Evolutionary conservation across 129 eudicot genomes (phyloP).

Genomic region (Erigeron canadensis): DNA sequence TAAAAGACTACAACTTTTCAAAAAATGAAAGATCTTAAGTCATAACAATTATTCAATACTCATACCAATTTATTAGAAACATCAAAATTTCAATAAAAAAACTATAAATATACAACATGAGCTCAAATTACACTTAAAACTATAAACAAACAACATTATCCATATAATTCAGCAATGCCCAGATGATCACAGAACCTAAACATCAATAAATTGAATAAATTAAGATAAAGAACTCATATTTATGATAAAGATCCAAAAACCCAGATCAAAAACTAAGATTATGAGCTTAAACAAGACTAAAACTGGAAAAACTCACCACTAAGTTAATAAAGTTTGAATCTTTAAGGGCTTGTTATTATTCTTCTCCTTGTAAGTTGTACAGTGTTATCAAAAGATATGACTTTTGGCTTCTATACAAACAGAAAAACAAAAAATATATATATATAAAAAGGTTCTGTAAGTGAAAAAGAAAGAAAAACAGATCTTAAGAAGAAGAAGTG

Average conservation of each 20-base stretch:
- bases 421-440: slow-evolving; percentile 18
- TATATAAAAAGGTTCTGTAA: slow-evolving; percentile 17
- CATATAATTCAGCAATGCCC: slow-evolving; percentile 31
- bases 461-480: slow-evolving; percentile 38
- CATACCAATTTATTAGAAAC: slow-evolving; percentile 13
- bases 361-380: slow-evolving; percentile 3
- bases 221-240: slow-evolving; percentile 5
- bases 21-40: slow-evolving; percentile 22
- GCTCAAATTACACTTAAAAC: slow-evolving; percentile 12
- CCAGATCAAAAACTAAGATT: slow-evolving; percentile 13
- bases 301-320: slow-evolving; percentile 40
- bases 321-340: slow-evolving; percentile 45
- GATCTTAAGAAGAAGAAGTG: slow-evolving; percentile 45
- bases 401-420: slow-evolving; percentile 8
- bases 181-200: slow-evolving; percentile 12
- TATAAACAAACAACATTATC: slow-evolving; percentile 8
- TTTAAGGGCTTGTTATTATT: slow-evolving; percentile 17
- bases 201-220: slow-evolving; percentile 11
- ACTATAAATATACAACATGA: background rate
- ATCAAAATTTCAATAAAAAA: slow-evolving; percentile 18
- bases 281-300: background rate
- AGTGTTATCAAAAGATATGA: slow-evolving; percentile 3
- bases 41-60: slow-evolving; percentile 1
- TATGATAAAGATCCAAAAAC: slow-evolving; percentile 13
- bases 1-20: slow-evolving; percentile 9